A percentile compares a stretch with the other conserved stretches of the same genome.
phyloP scores from a whole-genome alignment of 192 early-diverging fungal species.

The Coemansia sp. region DNA sequence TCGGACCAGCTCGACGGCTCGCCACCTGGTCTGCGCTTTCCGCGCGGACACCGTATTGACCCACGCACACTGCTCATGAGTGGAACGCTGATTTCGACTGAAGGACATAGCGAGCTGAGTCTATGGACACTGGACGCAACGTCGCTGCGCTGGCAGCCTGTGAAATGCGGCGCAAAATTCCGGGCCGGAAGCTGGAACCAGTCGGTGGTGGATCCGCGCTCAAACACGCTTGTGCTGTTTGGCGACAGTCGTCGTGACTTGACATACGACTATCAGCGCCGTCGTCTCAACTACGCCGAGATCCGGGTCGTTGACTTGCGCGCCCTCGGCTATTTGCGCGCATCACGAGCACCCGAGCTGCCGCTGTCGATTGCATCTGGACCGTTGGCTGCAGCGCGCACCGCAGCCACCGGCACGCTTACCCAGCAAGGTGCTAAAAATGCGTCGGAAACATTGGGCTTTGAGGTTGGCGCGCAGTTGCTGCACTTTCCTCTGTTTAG shows the following conservation, averaged over 20 bases:
- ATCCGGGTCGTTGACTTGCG: slow-evolving; percentile 70
- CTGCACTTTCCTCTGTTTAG: slow-evolving; percentile 45
- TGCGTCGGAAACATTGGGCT: slow-evolving; percentile 14
- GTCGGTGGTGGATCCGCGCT: slow-evolving; percentile 62
- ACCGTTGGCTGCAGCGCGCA: slow-evolving; percentile 21
- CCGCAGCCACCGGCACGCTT: slow-evolving; percentile 23
- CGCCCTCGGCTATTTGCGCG: slow-evolving; percentile 67
- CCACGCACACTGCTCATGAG: slow-evolving; percentile 66
- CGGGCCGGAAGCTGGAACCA: slow-evolving; percentile 76
- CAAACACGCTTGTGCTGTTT: slow-evolving; percentile 71
- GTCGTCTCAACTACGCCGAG: slow-evolving; percentile 78
- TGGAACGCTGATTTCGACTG: slow-evolving; percentile 70
- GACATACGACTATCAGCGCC: slow-evolving; percentile 74
- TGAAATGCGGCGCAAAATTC: slow-evolving; percentile 69
- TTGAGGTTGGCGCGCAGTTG: slow-evolving; percentile 49
- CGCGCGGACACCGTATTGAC: slow-evolving; percentile 69
- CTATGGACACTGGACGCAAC: slow-evolving; percentile 70
- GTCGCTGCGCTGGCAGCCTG: slow-evolving; percentile 63
- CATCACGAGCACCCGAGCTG: slow-evolving; percentile 24
- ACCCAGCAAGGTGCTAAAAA: not conserved
- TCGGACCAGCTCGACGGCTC: slow-evolving; percentile 67
- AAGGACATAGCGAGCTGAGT: slow-evolving; percentile 65
- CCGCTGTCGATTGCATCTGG: slow-evolving; percentile 42
- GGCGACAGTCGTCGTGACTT: slow-evolving; percentile 67
- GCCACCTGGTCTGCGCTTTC: slow-evolving; percentile 77